Evolutionary conservation across 2,329 filamentous ascomycete genomes (phyloP), one percentile per base, ranked within the genome.

Genomic region (Pseudogymnoascus sp.): DNA sequence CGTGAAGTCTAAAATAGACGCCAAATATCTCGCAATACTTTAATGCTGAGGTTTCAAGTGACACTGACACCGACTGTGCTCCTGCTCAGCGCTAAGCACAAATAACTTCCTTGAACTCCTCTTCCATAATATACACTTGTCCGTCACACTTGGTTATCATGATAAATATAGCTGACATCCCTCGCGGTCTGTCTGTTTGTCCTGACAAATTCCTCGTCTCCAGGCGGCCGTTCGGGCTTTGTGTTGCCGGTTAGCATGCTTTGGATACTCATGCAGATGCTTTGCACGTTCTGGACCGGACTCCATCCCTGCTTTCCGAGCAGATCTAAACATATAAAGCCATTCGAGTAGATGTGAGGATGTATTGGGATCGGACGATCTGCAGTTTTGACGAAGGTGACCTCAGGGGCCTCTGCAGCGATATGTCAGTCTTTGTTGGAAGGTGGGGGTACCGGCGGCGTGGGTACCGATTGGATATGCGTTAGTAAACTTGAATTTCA

Each of bases 221-320:
- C 94, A 0, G 89, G 88, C 0, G 94, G 94, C 35, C 94, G 82
- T 77, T 97, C 92, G 71, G 93, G 88, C 77, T 92, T 93, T 10
- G 85, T 88, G 75, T 99, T 99, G 65, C 93, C 92, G 1, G 94
- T 97, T 72, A 99, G 77, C 94, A 99, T 99, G 78, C 91, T 96
- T 77, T 99, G 94, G 62, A 99, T 84, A 75, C 91, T 96, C 84
- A 99, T 94, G 79, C 92, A 97, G 25, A 99, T 87, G 71, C 90
- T 96, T 79, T 97, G 93, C 7, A 97, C 94, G 64, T 93, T 97
- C 74, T 99, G 94, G 0, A 99, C 93, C 0, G 94, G 94, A 59
- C 89, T 94, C 94, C 94, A 99, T 63, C 94, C 94, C 67, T 91
- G 87, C 8, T 84, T 80, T 61, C 91, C 91, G 7, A 99, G 85